Conservation (phyloP, 2,329 filamentous ascomycete species). For the Aspergillus terreus region DNA sequence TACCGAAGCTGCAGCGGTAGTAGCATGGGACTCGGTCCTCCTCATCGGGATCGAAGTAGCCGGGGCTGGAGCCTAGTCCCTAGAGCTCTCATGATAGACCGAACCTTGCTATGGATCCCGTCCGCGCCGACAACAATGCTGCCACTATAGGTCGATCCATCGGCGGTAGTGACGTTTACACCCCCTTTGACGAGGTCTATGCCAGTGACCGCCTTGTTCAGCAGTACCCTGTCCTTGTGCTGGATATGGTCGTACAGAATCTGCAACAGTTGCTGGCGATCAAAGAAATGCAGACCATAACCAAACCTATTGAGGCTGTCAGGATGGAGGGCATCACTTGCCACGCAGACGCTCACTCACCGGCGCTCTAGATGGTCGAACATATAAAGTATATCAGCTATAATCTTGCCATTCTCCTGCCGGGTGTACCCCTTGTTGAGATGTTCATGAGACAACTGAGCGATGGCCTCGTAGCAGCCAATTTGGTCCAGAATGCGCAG, state of each 20-base stretch:
- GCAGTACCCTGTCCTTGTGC: background rate
- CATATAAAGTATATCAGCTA: background rate
- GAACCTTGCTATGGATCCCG: constrained; percentile 1
- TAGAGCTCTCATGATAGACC: background rate
- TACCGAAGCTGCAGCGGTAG: constrained; percentile 2
- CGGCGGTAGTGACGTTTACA: background rate
- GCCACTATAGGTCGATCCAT: background rate
- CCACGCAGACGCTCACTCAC: background rate
- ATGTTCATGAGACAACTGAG: background rate
- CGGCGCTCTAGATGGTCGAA: background rate
- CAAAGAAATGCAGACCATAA: background rate
- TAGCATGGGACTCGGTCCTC: background rate
- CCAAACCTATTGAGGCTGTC: background rate
- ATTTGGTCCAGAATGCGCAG: constrained; percentile 51
- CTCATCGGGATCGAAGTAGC: background rate
- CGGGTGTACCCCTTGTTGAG: background rate
- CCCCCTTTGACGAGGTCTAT: background rate
- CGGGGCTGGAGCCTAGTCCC: background rate
- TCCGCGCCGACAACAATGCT: constrained; percentile 2
- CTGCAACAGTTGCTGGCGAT: background rate
- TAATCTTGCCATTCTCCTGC: background rate
- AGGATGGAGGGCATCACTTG: background rate
- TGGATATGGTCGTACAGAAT: background rate
- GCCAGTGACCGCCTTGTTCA: background rate
- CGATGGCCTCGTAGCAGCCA: constrained; percentile 21